Conservation (phyloP, 2,329 filamentous ascomycete genomes). For the Pyrenochaeta sp. region DNA sequence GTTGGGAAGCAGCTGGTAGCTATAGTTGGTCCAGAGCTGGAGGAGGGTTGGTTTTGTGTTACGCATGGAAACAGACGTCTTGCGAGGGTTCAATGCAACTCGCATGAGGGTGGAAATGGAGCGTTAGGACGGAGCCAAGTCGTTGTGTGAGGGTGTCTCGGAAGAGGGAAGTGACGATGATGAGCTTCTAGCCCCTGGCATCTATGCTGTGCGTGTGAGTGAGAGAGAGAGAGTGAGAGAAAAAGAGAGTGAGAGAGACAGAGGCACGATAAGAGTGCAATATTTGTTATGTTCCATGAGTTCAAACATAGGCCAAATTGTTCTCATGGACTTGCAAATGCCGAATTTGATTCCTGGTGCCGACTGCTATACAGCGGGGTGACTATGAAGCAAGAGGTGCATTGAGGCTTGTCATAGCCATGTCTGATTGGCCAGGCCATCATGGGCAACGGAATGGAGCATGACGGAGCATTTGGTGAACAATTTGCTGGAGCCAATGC, state of each 20-base stretch:
- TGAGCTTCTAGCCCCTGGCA: not conserved
- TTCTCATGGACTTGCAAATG: not conserved
- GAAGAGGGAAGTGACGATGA: conserved; percentile 1
- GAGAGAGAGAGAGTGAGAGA: no score
- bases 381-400: conserved; percentile 8
- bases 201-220: conserved; percentile 2
- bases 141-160: not conserved
- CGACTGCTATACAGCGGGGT: conserved; percentile 6
- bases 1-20: conserved; percentile 19
- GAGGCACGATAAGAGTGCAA: conserved; percentile 9
- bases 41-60: conserved; percentile 33
- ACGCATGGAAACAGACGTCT: conserved; percentile 17
- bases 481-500: not conserved
- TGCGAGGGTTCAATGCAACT: not conserved
- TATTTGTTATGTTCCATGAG: not conserved
- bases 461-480: conserved; percentile 8
- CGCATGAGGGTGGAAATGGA: not conserved
- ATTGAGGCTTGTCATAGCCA: conserved; percentile 19
- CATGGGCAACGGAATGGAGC: conserved; percentile 1
- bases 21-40: conserved; percentile 21
- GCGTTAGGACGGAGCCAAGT: not conserved
- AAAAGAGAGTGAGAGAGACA: no score
- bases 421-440: conserved; percentile 22
- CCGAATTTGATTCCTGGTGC: not conserved
- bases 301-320: not conserved